Percentiles rank a stretch among this genome's conserved stretches.
Evolutionary conservation across 352 stramenopile genomes (phyloP).

Genomic region (Globisporangium okanoganense): DNA sequence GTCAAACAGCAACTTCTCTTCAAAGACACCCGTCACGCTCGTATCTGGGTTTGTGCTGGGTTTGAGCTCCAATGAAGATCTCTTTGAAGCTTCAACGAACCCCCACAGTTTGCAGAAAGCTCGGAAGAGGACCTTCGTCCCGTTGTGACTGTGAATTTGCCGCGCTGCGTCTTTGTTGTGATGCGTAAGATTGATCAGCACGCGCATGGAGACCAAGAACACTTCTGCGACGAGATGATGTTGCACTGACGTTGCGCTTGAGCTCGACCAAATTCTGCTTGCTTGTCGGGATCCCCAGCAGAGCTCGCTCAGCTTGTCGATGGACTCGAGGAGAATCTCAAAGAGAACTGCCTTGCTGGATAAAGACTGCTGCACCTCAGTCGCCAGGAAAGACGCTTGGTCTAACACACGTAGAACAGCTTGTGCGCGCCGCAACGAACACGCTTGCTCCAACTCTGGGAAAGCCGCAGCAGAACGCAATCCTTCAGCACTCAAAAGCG

Average conservation of each 20-base stretch:
- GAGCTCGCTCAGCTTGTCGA: constrained; percentile 30
- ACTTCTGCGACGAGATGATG: constrained; percentile 33
- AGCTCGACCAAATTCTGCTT: constrained; percentile 16
- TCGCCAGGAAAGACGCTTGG: constrained; percentile 57
- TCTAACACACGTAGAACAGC: constrained; percentile 56
- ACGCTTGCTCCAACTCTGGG: constrained; percentile 10
- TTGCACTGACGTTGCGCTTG: constrained; percentile 14
- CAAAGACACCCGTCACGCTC: not conserved
- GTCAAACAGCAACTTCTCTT: constrained; percentile 61
- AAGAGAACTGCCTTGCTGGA: constrained; percentile 32
- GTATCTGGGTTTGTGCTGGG: not conserved
- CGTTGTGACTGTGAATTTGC: constrained; percentile 31
- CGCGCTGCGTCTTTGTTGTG: constrained; percentile 47
- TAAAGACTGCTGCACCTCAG: constrained; percentile 45
- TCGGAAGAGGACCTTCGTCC: constrained; percentile 39
- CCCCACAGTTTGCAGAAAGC: constrained; percentile 39
- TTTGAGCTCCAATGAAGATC: too few relatives aligned
- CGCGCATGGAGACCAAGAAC: constrained; percentile 40
- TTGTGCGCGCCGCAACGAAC: constrained; percentile 33
- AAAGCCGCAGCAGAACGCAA: constrained; percentile 6
- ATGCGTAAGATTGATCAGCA: constrained; percentile 81
- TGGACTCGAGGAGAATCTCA: constrained; percentile 29
- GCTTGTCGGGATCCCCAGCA: constrained; percentile 26
- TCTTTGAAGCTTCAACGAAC: constrained; percentile 6
- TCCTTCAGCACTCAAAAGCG: not conserved